phyloP scores from a whole-genome alignment of 306 rosid genomes.

The Corylus americana region DNA sequence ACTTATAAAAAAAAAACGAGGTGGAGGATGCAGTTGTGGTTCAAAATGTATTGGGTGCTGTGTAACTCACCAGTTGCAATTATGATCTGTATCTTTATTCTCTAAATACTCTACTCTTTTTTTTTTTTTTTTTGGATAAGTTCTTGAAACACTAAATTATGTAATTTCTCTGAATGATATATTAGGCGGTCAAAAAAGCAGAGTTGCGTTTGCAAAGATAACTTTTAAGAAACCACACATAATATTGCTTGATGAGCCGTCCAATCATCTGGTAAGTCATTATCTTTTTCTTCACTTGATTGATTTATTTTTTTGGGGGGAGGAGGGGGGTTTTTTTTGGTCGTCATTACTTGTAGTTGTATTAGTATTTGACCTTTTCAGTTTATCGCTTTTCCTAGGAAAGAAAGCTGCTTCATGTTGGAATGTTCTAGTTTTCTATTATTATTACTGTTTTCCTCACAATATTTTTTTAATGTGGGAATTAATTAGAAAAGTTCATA shows the following conservation, averaged over 20 bases:
- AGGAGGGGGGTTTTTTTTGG: not conserved
- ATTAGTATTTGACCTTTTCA: not conserved
- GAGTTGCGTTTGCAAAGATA: slow-evolving; percentile 97
- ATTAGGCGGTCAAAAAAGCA: slow-evolving; percentile 98
- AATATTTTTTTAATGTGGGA: not conserved
- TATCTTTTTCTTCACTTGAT: slow-evolving; percentile 20
- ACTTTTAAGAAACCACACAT: slow-evolving; percentile 99
- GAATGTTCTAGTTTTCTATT: not conserved
- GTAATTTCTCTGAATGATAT: slow-evolving; percentile 25
- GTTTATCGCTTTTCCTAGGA: not conserved
- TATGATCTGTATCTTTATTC: not conserved
- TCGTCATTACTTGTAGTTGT: not conserved
- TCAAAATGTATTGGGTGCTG: not conserved
- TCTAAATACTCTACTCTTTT: not conserved
- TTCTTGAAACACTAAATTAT: slow-evolving; percentile 2
- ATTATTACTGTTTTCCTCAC: not conserved
- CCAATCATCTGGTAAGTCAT: slow-evolving; percentile 86
- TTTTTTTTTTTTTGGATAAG: not conserved
- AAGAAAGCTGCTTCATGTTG: not conserved
- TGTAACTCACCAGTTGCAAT: not conserved
- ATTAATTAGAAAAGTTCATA: not conserved
- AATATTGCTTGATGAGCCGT: slow-evolving; percentile 95
- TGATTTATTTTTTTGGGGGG: not conserved
- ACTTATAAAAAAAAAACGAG: no score
- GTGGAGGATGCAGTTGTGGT: not conserved